Evolutionary conservation across 1,284 basidiomycete genomes (phyloP).

Genomic region (Malassezia restricta): DNA sequence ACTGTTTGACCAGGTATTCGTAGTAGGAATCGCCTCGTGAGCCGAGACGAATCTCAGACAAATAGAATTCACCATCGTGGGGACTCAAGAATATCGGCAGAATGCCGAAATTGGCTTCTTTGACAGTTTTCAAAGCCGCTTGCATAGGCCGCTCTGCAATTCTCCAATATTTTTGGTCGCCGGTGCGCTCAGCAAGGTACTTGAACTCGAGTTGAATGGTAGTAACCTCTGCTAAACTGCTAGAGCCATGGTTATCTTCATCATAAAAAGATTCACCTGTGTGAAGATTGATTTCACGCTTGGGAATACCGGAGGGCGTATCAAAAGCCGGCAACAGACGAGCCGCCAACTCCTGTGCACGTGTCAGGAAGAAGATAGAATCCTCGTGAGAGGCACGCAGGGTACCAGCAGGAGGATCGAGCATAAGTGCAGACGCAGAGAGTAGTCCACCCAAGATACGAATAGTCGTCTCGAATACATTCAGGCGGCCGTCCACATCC

Average conservation of each 20-base stretch:
- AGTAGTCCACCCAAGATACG: constrained; percentile 70
- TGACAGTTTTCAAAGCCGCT: constrained; percentile 19
- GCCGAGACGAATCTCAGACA: constrained; percentile 71
- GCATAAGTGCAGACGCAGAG: constrained; percentile 52
- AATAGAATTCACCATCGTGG: constrained; percentile 57
- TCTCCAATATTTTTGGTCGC: constrained; percentile 66
- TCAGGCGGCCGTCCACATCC: constrained; percentile 67
- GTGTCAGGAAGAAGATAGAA: constrained; percentile 34
- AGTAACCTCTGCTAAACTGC: constrained; percentile 57
- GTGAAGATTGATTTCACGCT: constrained; percentile 65
- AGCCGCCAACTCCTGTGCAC: constrained; percentile 60
- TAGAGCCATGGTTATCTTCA: constrained; percentile 56
- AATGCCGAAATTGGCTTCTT: constrained; percentile 56
- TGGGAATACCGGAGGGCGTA: constrained; percentile 62
- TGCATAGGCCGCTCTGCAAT: constrained; percentile 55
- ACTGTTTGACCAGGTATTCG: constrained; percentile 62
- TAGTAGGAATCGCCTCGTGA: constrained; percentile 90
- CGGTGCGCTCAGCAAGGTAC: constrained; percentile 70
- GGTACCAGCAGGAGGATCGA: constrained; percentile 22
- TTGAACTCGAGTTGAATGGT: constrained; percentile 53
- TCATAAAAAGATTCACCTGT: constrained; percentile 58
- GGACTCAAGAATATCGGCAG: constrained; percentile 68
- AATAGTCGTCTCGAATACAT: constrained; percentile 83
- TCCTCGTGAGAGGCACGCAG: constrained; percentile 25
- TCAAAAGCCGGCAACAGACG: constrained; percentile 69